Conservation (phyloP, 306 rosid species). For the Trifolium subterraneum region DNA sequence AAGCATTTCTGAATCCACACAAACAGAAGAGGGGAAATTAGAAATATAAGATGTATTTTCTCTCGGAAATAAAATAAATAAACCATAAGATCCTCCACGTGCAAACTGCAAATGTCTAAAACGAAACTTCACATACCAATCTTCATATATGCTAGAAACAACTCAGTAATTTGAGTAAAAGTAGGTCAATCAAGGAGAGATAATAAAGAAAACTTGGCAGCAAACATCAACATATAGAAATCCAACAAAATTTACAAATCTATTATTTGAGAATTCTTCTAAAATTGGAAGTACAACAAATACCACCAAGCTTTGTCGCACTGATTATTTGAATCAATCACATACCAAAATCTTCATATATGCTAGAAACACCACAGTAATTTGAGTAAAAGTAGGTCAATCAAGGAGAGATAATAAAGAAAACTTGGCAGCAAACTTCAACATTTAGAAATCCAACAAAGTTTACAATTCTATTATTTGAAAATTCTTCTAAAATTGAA, state of each 20-base stretch:
- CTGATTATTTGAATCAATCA: not conserved
- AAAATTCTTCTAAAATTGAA: not conserved
- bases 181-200: conserved; percentile 19
- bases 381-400: not conserved
- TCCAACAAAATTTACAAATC: not conserved
- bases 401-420: conserved; percentile 29
- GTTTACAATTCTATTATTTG: not conserved
- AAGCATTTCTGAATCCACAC: conserved; percentile 76
- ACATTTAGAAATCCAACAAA: not conserved
- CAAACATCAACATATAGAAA: conserved; percentile 6
- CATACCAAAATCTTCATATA: conserved; percentile 20
- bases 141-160: conserved; percentile 26
- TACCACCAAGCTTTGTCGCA: not conserved
- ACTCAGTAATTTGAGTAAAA: not conserved
- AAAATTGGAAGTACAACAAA: not conserved
- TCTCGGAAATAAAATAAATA: not conserved
- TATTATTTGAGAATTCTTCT: not conserved
- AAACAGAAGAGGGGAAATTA: conserved; percentile 19
- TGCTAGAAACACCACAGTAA: conserved; percentile 22
- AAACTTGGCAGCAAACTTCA: conserved; percentile 22
- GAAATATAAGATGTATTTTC: conserved; percentile 28
- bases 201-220: conserved; percentile 13
- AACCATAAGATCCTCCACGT: conserved; percentile 7
- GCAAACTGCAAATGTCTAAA: conserved; percentile 5
- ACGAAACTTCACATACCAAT: conserved; percentile 22